phyloP scores from a whole-genome alignment of 192 early-diverging fungal genomes.

The Blastocladiella britannica region DNA sequence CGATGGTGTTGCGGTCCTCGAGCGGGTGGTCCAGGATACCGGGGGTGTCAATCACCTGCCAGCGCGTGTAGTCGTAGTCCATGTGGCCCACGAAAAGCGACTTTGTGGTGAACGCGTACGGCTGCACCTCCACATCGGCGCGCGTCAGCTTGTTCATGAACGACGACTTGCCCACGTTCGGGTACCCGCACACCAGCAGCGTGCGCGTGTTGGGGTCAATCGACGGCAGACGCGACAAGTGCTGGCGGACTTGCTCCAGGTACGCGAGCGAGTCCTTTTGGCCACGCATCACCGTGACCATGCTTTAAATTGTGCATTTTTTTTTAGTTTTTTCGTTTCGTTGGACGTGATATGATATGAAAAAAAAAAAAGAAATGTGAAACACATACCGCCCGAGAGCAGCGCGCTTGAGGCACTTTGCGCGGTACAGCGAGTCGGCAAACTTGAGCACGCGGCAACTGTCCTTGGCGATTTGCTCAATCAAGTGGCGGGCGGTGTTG shows the following conservation, averaged over 20 bases:
- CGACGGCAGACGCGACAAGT: slow-evolving; percentile 89
- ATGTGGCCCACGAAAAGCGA: slow-evolving; percentile 99
- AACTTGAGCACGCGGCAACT: slow-evolving; percentile 94
- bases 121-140: slow-evolving; percentile 98
- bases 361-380: neutral
- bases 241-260: slow-evolving; percentile 97
- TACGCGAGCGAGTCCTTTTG: slow-evolving; percentile 94
- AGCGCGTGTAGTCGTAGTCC: slow-evolving; percentile 99
- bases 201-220: slow-evolving; percentile 99
- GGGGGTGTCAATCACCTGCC: slow-evolving; percentile 99
- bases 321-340: too few species aligned
- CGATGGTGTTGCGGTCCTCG: slow-evolving; percentile 98
- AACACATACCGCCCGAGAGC: slow-evolving; percentile 56
- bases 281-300: slow-evolving; percentile 98
- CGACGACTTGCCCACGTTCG: slow-evolving; percentile 98
- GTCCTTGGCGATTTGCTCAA: slow-evolving; percentile 94
- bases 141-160: slow-evolving; percentile 98
- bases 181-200: slow-evolving; percentile 94
- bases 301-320: too few species aligned
- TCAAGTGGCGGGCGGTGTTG: slow-evolving; percentile 90
- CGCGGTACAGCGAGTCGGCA: slow-evolving; percentile 96
- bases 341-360: neutral
- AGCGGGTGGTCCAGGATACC: slow-evolving; percentile 98
- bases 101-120: slow-evolving; percentile 99
- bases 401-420: slow-evolving; percentile 97